phyloP scores from a whole-genome alignment of 192 early-diverging fungal genomes.

The Backusella circina region DNA sequence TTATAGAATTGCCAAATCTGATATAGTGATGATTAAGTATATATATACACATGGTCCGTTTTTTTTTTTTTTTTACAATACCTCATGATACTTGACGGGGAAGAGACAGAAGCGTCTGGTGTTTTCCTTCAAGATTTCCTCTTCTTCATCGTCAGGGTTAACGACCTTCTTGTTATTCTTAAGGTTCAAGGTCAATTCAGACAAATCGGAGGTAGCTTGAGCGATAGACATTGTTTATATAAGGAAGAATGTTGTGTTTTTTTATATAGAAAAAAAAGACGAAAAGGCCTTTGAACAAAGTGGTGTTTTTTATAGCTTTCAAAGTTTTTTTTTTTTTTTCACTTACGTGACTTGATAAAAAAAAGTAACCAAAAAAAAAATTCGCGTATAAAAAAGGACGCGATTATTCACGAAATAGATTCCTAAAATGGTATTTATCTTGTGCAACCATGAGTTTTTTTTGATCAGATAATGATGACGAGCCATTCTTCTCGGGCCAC shows the following conservation, averaged over 20 bases:
- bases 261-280: not conserved
- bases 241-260: not conserved
- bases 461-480: not conserved
- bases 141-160: slow-evolving; percentile 17
- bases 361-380: not conserved
- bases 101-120: slow-evolving; percentile 87
- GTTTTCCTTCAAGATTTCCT: slow-evolving; percentile 50
- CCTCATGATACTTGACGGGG: slow-evolving; percentile 91
- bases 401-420: not conserved
- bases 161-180: slow-evolving; percentile 7
- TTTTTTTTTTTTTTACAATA: slow-evolving; percentile 10
- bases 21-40: not conserved
- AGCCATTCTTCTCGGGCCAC: not conserved
- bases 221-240: not conserved
- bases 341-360: not conserved
- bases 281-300: not conserved
- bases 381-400: not conserved
- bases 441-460: not conserved
- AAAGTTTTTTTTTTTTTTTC: not conserved
- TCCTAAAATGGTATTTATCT: not conserved
- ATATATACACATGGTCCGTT: not conserved
- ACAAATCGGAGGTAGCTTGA: not conserved
- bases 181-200: not conserved
- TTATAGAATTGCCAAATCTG: slow-evolving; percentile 97
- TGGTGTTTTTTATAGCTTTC: slow-evolving; percentile 7